A percentile compares a stretch with the other conserved stretches of the same genome.
Conservation (phyloP, 1,284 basidiomycete genomes). For the Ustilago lituana region DNA sequence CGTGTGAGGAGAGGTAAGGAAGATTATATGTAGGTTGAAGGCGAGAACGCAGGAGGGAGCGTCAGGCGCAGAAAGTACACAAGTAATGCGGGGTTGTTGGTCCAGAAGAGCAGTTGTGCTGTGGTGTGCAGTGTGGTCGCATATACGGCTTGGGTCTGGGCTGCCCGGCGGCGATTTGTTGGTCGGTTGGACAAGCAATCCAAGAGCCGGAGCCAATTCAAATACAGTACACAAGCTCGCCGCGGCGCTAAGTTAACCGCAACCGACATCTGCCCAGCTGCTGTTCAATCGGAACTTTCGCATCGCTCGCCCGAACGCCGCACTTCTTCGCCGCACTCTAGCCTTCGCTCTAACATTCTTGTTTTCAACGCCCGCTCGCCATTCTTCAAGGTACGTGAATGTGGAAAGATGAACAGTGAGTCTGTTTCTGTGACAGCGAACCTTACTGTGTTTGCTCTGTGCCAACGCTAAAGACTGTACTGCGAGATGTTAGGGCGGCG, state of each 20-base stretch:
- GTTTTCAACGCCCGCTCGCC: no score
- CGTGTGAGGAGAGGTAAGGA: no score
- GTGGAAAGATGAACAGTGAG: neutral
- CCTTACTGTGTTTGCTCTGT: no score
- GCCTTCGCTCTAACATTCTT: neutral
- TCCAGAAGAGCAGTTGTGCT: neutral
- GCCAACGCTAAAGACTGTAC: no score
- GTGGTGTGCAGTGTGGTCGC: neutral
- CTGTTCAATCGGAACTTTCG: slow-evolving; percentile 22
- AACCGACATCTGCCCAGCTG: neutral
- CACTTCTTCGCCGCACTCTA: slow-evolving; percentile 15
- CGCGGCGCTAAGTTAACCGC: no score
- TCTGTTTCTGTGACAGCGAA: no score
- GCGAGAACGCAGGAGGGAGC: no score
- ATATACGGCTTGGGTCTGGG: neutral
- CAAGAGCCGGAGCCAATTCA: neutral
- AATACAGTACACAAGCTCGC: no score
- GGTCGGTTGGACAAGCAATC: slow-evolving; percentile 4
- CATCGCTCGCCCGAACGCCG: slow-evolving; percentile 28
- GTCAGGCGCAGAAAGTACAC: no score
- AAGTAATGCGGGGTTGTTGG: no score
- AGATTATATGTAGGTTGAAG: slow-evolving; percentile 25
- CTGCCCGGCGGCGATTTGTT: slow-evolving; percentile 2
- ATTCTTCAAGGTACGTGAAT: no score
- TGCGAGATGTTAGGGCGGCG: no score